These are phyloP conservation scores for Fistulina hepatica DNA, from an alignment of 1,284 basidiomycete genomes.

Conservation along the genomic window DNA sequence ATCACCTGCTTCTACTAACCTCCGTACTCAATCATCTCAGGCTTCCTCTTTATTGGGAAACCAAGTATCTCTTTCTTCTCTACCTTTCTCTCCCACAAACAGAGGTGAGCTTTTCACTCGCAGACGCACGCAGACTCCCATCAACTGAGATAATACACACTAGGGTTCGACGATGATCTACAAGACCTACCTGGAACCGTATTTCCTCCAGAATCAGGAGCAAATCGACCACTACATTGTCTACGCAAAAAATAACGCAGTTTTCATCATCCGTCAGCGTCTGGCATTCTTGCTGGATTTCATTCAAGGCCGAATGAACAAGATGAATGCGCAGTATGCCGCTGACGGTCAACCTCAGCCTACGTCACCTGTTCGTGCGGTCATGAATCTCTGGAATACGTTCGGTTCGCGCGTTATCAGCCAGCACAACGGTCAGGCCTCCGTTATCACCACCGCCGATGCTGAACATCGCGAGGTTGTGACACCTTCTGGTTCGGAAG, in stretches of 20 bases:
- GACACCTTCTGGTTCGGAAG: too few species aligned
- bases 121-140: conserved; percentile 6
- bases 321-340: conserved; percentile 22
- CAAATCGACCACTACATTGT: conserved; percentile 56
- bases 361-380: conserved; percentile 7
- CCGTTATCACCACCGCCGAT: too few species aligned
- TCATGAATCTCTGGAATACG: conserved; percentile 28
- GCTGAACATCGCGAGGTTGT: too few species aligned
- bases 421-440: too few species aligned
- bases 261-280: conserved; percentile 42
- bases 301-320: conserved; percentile 33
- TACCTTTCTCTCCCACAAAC: conserved; percentile 68
- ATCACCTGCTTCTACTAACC: conserved; percentile 7
- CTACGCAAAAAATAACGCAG: conserved; percentile 38
- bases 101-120: conserved; percentile 35
- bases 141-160: conserved; percentile 6
- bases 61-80: conserved; percentile 59
- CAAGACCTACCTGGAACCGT: conserved; percentile 52
- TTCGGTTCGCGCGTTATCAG: conserved; percentile 26
- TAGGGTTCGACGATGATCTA: conserved; percentile 72
- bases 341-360: conserved; percentile 1
- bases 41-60: conserved; percentile 73
- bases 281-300: conserved; percentile 36
- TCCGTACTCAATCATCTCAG: conserved; percentile 28
- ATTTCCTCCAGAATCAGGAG: conserved; percentile 52